A percentile compares a stretch with the other conserved stretches of the same genome.
Conservation (phyloP, 148 eudicot species). For the Vaccinium myrtillus region DNA sequence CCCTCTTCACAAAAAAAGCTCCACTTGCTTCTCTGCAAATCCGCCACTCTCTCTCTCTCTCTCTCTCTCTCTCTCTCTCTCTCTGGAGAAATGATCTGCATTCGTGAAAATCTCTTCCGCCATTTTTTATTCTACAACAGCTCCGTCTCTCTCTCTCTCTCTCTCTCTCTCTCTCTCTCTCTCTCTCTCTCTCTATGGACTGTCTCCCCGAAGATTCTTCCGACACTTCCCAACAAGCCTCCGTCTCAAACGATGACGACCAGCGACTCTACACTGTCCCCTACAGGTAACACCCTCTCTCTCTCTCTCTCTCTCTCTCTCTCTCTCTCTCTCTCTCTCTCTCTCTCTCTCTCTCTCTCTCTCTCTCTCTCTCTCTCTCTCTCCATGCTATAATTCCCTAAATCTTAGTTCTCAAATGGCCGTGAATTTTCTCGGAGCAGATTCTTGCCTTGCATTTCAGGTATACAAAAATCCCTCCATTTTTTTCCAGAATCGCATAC, state of each 20-base stretch:
- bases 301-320: neutral
- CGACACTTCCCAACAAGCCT: constrained; percentile 27
- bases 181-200: too few species aligned
- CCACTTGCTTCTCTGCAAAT: constrained; percentile 25
- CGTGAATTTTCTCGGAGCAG: too few species aligned
- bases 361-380: neutral
- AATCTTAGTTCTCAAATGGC: too few species aligned
- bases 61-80: constrained; percentile 25
- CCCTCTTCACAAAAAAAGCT: neutral
- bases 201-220: constrained; percentile 24
- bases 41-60: constrained; percentile 28
- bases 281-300: constrained; percentile 40
- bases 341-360: too few species aligned
- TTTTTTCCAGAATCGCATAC: too few species aligned
- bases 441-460: too few species aligned
- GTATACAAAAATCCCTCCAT: too few species aligned
- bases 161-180: neutral
- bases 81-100: constrained; percentile 24
- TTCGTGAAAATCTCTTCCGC: constrained; percentile 28
- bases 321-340: neutral
- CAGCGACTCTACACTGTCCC: constrained; percentile 87
- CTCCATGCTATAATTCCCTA: too few species aligned
- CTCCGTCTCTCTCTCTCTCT: constrained; percentile 14
- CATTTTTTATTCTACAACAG: constrained; percentile 19
- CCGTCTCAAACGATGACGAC: constrained; percentile 38